These are phyloP conservation scores for Porphyrellus sp. DNA, from an alignment of 1,284 basidiomycete genomes.

Conservation along the genomic window DNA sequence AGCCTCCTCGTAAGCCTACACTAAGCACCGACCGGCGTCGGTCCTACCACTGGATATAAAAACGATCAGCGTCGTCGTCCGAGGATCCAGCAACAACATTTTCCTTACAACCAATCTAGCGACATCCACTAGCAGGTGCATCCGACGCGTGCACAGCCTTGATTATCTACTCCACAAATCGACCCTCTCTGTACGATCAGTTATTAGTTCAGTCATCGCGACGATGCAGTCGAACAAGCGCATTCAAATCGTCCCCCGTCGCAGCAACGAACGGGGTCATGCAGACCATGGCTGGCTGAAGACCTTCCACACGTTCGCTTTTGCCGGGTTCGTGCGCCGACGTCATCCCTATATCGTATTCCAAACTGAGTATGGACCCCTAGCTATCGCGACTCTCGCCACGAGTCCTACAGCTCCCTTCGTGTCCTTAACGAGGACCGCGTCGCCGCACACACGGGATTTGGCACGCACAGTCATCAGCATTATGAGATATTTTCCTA, in stretches of 20 bases:
- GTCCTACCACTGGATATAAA: conserved; percentile 22
- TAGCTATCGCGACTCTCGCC: conserved; percentile 62
- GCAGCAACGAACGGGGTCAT: conserved; percentile 67
- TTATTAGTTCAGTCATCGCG: background rate
- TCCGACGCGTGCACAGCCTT: background rate
- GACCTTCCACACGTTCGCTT: conserved; percentile 85
- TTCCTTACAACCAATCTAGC: background rate
- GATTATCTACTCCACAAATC: background rate
- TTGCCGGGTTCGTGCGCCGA: conserved; percentile 58
- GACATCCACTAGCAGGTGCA: conserved; percentile 9
- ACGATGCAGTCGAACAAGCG: conserved; percentile 17
- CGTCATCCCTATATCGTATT: background rate
- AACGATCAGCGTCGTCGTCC: background rate
- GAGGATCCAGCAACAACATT: conserved; percentile 8
- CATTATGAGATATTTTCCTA: conserved; percentile 94
- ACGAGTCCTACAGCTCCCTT: conserved; percentile 59
- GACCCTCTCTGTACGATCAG: conserved; percentile 1
- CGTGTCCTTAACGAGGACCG: conserved; percentile 90
- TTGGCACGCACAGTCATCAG: conserved; percentile 81
- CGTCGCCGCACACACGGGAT: conserved; percentile 74
- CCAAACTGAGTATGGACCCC: background rate
- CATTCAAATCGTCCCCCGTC: conserved; percentile 52
- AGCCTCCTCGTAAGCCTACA: conserved; percentile 15
- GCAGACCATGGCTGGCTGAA: conserved; percentile 91
- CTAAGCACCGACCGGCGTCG: background rate